A percentile compares a stretch with the other conserved stretches of the same genome.
Conservation (phyloP, 345 rosid species). For the Iberis pinnata region DNA sequence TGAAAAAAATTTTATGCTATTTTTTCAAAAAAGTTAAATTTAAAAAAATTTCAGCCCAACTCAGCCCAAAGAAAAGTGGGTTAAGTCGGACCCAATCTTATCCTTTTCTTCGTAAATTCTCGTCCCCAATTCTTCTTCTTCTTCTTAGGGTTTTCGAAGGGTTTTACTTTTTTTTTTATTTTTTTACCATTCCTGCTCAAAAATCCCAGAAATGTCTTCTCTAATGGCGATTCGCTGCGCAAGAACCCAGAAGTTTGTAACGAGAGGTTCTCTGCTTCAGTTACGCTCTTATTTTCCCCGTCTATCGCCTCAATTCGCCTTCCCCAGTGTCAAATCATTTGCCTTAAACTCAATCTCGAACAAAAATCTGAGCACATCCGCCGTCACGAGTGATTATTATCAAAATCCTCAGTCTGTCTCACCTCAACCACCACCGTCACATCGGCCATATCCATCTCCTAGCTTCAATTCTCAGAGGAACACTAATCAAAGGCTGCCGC, state of each 20-base stretch:
- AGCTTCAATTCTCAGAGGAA: constrained; percentile 24
- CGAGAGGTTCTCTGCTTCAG: constrained; percentile 29
- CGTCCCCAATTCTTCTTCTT: constrained; percentile 17
- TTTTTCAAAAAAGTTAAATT: no score
- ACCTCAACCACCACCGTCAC: constrained; percentile 23
- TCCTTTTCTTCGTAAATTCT: background rate
- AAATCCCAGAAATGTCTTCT: constrained; percentile 41
- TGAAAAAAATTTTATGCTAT: no score
- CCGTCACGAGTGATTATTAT: constrained; percentile 34
- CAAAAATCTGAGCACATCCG: constrained; percentile 38
- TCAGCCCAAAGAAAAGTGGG: no score
- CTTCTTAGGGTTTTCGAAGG: constrained; percentile 29
- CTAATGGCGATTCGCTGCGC: constrained; percentile 40
- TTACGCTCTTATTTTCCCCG: constrained; percentile 28
- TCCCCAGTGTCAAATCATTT: no score
- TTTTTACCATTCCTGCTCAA: constrained; percentile 4
- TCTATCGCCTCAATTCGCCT: constrained; percentile 13
- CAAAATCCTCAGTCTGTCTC: constrained; percentile 18
- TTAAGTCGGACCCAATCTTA: background rate
- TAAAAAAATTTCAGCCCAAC: no score
- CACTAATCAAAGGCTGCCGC: constrained; percentile 31
- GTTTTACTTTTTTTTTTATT: no score
- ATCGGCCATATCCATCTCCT: constrained; percentile 19
- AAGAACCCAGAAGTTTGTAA: constrained; percentile 15
- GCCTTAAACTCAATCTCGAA: constrained; percentile 18